Evolutionary conservation across 1,139 yeast species (phyloP), one percentile per base, ranked within the genome.

Genomic region (Blastobotrys petasosporus): DNA sequence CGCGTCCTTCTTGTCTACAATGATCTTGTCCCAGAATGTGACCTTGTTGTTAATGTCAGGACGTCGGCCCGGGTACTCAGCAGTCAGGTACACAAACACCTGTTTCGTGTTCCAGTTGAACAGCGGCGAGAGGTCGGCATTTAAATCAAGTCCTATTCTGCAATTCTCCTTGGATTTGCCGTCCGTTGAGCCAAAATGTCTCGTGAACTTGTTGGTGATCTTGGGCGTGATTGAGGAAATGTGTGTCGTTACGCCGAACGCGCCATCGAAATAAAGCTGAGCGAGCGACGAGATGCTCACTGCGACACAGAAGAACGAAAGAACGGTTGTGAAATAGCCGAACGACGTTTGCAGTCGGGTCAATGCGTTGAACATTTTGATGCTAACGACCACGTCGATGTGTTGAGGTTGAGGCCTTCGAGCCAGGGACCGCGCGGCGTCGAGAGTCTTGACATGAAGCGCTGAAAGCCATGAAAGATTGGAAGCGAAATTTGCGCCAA

Each of bases 61-160:
- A 46, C 68, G 57, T 54, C 73, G 74, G 1, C 92, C 92, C 10
- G 82, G 80, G 60, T 90, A 88, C 59, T 87, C 94, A 1, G 95
- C 96, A 1, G 95, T 85, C 51, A 92, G 71, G 59, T 90, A 92
- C 4, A 84, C 85, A 62, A 92, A 90, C 16, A 92, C 79, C 65
- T 92, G 98, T 61, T 92, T 92, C 10, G 98, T 92, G 67, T 92
- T 92, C 97, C 97, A 92, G 65, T 85, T 88, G 75, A 90, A 90
- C 47, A 92, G 71, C 1, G 88, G 80, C 1, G 84, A 64, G 56
- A 92, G 63, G 56, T 82, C 87, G 2, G 76, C 42, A 13, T 38
- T 78, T 48, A 92, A 69, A 62, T 87, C 95, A 60, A 90, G 88
- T 13, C 68, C 68, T 38, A 88, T 66, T 58, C 77, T 77, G 47